Evolutionary conservation across 208 protist species (phyloP).

Genomic region (Crithidia thermophila): DNA sequence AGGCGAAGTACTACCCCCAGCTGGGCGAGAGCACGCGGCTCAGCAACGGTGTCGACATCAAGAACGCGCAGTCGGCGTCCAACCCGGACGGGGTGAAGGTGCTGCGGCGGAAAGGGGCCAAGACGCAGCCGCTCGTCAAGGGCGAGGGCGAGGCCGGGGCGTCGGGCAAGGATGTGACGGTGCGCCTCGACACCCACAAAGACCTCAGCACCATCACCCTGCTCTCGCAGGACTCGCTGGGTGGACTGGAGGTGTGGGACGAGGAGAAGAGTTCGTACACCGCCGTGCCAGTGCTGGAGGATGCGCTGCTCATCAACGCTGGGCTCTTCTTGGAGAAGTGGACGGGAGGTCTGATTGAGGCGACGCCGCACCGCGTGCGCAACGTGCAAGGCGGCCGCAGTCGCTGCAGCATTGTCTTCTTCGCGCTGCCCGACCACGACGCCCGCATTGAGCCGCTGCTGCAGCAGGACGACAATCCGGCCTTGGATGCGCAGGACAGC

Average conservation of each 20-base stretch:
- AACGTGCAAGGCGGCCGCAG: conserved; percentile 60
- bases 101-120: conserved; percentile 72
- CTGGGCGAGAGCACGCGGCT: conserved; percentile 50
- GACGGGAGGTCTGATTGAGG: conserved; percentile 82
- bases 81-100: conserved; percentile 80
- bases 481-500: conserved; percentile 68
- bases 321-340: conserved; percentile 90
- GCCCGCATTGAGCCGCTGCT: conserved; percentile 82
- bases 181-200: conserved; percentile 85
- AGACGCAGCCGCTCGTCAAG: conserved; percentile 49
- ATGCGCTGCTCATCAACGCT: conserved; percentile 86
- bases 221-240: conserved; percentile 82
- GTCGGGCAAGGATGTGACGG: conserved; percentile 30
- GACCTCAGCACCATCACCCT: conserved; percentile 89
- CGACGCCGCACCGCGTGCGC: conserved; percentile 84
- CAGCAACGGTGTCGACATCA: conserved; percentile 55
- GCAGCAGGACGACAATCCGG: conserved; percentile 84
- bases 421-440: conserved; percentile 83
- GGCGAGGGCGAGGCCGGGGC: conserved; percentile 5
- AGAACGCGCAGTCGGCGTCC: conserved; percentile 46
- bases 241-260: conserved; percentile 87
- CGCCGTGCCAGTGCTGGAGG: conserved; percentile 80
- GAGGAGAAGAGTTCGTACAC: conserved; percentile 61
- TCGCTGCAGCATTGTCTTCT: conserved; percentile 90
- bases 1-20: conserved; percentile 88